These are phyloP conservation scores for Apiospora saccharicola DNA, from an alignment of 2,329 filamentous ascomycete genomes.

Conservation along the genomic window DNA sequence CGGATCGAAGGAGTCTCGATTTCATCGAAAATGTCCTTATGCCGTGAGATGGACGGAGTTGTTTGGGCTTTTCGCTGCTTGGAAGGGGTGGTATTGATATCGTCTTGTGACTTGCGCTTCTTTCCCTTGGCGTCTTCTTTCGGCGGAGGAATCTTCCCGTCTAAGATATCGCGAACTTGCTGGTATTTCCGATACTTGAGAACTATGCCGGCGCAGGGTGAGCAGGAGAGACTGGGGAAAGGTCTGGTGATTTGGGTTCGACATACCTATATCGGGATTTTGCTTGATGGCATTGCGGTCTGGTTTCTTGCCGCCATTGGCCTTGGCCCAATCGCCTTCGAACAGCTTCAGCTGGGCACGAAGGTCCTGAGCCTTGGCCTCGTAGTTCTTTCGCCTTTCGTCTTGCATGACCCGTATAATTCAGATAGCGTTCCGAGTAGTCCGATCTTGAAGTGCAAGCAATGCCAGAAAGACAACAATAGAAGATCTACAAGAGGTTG, in stretches of 20 bases:
- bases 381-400: conserved; percentile 52
- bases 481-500: not conserved
- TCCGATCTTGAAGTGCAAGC: not conserved
- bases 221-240: not conserved
- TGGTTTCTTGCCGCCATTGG: conserved; percentile 73
- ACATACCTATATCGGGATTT: conserved; percentile 72
- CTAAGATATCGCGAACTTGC: conserved; percentile 65
- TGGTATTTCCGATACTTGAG: conserved; percentile 82
- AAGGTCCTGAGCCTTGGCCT: conserved; percentile 61
- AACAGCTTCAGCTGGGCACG: conserved; percentile 76
- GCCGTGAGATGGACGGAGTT: conserved; percentile 55
- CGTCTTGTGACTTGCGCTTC: conserved; percentile 51
- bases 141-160: conserved; percentile 57
- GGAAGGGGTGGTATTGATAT: conserved; percentile 52
- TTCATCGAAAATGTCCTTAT: conserved; percentile 42
- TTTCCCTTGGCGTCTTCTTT: conserved; percentile 20
- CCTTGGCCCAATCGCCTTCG: conserved; percentile 71
- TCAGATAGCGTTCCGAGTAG: not conserved
- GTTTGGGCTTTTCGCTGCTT: conserved; percentile 57
- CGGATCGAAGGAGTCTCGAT: conserved; percentile 64
- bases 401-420: conserved; percentile 52
- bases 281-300: conserved; percentile 78
- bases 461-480: not conserved
- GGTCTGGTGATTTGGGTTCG: not conserved
- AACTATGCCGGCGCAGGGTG: conserved; percentile 50